Evolutionary conservation across 768 basidiomycete genomes (phyloP).

Genomic region (Kwoniella shandongensis): DNA sequence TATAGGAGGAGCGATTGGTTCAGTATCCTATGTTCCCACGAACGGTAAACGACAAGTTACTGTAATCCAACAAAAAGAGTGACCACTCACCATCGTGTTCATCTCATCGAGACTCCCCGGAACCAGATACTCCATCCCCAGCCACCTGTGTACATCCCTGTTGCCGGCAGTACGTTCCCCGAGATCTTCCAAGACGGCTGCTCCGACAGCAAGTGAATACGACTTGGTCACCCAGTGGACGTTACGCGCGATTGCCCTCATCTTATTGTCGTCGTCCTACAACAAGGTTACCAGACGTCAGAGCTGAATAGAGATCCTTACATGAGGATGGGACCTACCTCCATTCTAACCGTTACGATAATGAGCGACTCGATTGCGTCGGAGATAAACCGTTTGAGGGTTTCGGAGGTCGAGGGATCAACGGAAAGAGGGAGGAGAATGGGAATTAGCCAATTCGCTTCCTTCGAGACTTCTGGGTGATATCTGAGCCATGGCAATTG

Average conservation of each 20-base stretch:
- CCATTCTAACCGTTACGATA: not conserved
- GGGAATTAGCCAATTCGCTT: not conserved
- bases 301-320: too few species aligned
- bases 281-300: too few species aligned
- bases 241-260: not conserved
- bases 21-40: not conserved
- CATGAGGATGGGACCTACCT: too few species aligned
- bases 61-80: not conserved
- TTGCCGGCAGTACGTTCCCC: conserved; percentile 2
- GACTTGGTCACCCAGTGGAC: not conserved
- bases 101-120: not conserved
- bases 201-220: not conserved
- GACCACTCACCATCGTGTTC: not conserved
- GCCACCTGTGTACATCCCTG: conserved; percentile 12
- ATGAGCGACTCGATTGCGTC: conserved; percentile 7
- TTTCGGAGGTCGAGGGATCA: conserved; percentile 7
- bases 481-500: too few species aligned
- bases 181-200: conserved; percentile 11
- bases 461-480: not conserved
- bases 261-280: not conserved
- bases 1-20: conserved; percentile 5
- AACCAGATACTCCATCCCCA: conserved; percentile 12
- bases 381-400: conserved; percentile 6
- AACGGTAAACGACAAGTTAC: not conserved
- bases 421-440: conserved; percentile 18